Conservation (phyloP, 768 basidiomycete genomes). For the Dacryopinax spathularia region DNA sequence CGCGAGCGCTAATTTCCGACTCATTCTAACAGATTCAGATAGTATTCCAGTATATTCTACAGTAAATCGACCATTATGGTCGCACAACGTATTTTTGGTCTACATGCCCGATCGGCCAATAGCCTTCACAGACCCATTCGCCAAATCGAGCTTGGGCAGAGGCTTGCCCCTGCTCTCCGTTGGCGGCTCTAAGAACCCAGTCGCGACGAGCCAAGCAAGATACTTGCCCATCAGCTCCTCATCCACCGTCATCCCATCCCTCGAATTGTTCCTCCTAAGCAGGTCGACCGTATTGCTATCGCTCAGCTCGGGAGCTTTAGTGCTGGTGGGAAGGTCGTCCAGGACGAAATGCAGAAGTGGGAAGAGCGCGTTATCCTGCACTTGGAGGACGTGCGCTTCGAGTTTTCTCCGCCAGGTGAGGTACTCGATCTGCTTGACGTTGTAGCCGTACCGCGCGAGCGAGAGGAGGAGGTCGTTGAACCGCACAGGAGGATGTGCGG, state of each 20-base stretch:
- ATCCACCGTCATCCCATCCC: slow-evolving; percentile 45
- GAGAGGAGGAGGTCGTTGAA: slow-evolving; percentile 76
- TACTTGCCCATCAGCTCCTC: slow-evolving; percentile 71
- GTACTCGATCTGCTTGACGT: slow-evolving; percentile 69
- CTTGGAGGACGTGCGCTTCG: slow-evolving; percentile 88
- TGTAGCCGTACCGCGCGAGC: slow-evolving; percentile 66
- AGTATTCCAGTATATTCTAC: background rate
- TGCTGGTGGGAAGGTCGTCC: slow-evolving; percentile 92
- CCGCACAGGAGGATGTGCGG: slow-evolving; percentile 71
- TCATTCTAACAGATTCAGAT: too few relatives aligned
- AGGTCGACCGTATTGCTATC: slow-evolving; percentile 68
- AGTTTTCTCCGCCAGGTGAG: slow-evolving; percentile 80
- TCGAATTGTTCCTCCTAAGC: slow-evolving; percentile 27
- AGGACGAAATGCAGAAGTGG: slow-evolving; percentile 93
- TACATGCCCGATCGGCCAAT: slow-evolving; percentile 3
- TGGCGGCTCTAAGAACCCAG: slow-evolving; percentile 61
- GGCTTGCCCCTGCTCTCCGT: slow-evolving; percentile 7
- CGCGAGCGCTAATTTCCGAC: too few relatives aligned
- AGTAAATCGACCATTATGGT: background rate
- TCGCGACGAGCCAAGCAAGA: slow-evolving; percentile 79
- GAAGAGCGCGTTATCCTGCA: slow-evolving; percentile 92
- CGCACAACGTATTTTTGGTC: background rate
- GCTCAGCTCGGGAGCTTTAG: slow-evolving; percentile 82
- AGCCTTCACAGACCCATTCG: background rate
- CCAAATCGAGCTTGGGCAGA: slow-evolving; percentile 2